Conservation (phyloP, 1,284 basidiomycete genomes). For the Leccinum glutinopallens region DNA sequence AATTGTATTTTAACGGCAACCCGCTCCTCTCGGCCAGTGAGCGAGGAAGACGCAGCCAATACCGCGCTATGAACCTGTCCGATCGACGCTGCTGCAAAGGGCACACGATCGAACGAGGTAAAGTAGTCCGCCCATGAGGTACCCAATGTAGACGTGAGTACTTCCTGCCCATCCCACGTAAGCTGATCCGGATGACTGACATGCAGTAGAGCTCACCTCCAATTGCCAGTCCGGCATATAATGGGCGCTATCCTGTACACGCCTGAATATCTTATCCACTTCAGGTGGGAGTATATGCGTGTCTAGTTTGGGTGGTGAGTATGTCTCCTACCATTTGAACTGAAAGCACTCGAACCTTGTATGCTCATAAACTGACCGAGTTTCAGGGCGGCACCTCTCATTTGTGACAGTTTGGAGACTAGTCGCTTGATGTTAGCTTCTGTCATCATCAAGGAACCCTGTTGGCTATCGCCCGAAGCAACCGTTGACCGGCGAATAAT, state of each 20-base stretch:
- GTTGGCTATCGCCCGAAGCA: constrained; percentile 34
- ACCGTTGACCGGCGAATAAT: constrained; percentile 49
- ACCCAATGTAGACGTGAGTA: constrained; percentile 77
- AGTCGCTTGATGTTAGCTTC: constrained; percentile 89
- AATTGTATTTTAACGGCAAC: constrained; percentile 98
- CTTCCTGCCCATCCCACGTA: constrained; percentile 55
- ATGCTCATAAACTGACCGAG: constrained; percentile 98
- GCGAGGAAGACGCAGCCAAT: constrained; percentile 51
- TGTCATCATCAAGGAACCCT: constrained; percentile 75
- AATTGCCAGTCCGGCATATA: constrained; percentile 99
- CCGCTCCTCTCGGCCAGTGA: constrained; percentile 53
- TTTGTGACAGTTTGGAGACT: constrained; percentile 89
- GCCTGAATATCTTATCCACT: constrained; percentile 85
- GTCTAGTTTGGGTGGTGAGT: constrained; percentile 48
- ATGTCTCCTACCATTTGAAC: neutral
- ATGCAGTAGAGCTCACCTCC: constrained; percentile 57
- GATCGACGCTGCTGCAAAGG: constrained; percentile 96
- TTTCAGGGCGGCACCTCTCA: constrained; percentile 97
- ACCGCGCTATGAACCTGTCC: constrained; percentile 92
- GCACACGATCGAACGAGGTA: constrained; percentile 77
- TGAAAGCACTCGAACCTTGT: constrained; percentile 62
- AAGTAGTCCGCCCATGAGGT: constrained; percentile 77
- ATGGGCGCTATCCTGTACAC: constrained; percentile 94
- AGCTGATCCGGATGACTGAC: constrained; percentile 12
- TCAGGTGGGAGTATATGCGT: constrained; percentile 88